These are phyloP conservation scores for Chytriomyces sp. DNA, from an alignment of 192 early-diverging fungal species.

Conservation along the genomic window DNA sequence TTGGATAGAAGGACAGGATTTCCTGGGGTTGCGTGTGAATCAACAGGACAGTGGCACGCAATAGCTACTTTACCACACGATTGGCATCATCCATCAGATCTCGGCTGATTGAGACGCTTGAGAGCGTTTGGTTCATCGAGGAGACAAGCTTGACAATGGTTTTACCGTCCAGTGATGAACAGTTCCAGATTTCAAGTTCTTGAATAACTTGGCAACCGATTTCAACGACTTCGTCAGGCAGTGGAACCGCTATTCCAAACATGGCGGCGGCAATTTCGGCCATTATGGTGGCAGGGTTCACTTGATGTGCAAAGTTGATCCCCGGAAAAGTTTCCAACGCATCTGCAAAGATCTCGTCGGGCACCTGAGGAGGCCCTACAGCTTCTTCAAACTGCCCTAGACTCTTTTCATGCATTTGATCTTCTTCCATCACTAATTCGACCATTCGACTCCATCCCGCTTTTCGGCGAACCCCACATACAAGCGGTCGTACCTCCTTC, in stretches of 20 bases:
- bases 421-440: neutral
- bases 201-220: constrained; percentile 9
- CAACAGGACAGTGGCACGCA: too few species aligned
- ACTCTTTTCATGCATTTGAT: neutral
- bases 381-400: neutral
- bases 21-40: too few species aligned
- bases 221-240: neutral
- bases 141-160: constrained; percentile 9
- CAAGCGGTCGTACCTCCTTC: neutral
- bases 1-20: too few species aligned
- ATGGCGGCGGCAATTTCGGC: neutral
- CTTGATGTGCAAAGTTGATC: constrained; percentile 6
- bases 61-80: too few species aligned
- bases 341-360: neutral
- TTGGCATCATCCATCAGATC: neutral
- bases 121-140: constrained; percentile 8
- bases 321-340: neutral
- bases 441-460: constrained; percentile 13
- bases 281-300: neutral
- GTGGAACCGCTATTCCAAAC: neutral
- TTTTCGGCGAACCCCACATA: neutral
- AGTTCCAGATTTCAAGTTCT: neutral
- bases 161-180: neutral
- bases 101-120: neutral
- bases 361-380: too few species aligned